phyloP scores from a whole-genome alignment of 2,329 filamentous ascomycete genomes.

The Lachnellula subtilissima region DNA sequence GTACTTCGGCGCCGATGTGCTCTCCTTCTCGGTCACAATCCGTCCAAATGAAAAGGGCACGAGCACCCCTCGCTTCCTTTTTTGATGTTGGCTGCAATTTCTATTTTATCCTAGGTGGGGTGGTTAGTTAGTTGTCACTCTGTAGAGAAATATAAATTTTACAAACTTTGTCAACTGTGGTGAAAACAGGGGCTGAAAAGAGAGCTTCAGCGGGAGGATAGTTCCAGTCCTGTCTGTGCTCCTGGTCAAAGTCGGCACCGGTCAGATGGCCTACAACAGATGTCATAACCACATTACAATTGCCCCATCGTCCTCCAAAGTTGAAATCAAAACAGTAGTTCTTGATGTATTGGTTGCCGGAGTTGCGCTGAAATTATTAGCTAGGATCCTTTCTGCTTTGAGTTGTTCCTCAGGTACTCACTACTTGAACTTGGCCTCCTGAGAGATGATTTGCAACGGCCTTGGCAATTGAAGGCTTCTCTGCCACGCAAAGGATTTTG shows the following conservation, averaged over 20 bases:
- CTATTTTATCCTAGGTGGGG: slow-evolving; percentile 64
- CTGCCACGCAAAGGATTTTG: slow-evolving; percentile 70
- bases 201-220: slow-evolving; percentile 73
- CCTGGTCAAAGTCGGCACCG: slow-evolving; percentile 66
- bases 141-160: not conserved
- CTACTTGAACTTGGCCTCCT: slow-evolving; percentile 66
- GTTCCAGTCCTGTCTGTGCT: slow-evolving; percentile 69
- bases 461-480: slow-evolving; percentile 93
- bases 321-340: slow-evolving; percentile 92
- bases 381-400: not conserved
- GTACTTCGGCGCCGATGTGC: slow-evolving; percentile 89
- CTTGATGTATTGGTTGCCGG: slow-evolving; percentile 65
- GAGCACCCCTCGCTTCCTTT: slow-evolving; percentile 67
- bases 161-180: slow-evolving; percentile 59
- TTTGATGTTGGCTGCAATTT: slow-evolving; percentile 80
- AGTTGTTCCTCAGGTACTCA: slow-evolving; percentile 38
- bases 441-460: slow-evolving; percentile 87
- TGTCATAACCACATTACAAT: slow-evolving; percentile 86
- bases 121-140: slow-evolving; percentile 13
- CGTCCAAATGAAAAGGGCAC: slow-evolving; percentile 90
- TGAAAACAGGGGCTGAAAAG: slow-evolving; percentile 74
- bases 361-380: slow-evolving; percentile 20
- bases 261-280: slow-evolving; percentile 87
- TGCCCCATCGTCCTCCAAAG: slow-evolving; percentile 76
- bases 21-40: slow-evolving; percentile 98